Evolutionary conservation across 192 early-diverging fungal genomes (phyloP), one percentile per base, ranked within the genome.

Genomic region (Coemansia sp.): DNA sequence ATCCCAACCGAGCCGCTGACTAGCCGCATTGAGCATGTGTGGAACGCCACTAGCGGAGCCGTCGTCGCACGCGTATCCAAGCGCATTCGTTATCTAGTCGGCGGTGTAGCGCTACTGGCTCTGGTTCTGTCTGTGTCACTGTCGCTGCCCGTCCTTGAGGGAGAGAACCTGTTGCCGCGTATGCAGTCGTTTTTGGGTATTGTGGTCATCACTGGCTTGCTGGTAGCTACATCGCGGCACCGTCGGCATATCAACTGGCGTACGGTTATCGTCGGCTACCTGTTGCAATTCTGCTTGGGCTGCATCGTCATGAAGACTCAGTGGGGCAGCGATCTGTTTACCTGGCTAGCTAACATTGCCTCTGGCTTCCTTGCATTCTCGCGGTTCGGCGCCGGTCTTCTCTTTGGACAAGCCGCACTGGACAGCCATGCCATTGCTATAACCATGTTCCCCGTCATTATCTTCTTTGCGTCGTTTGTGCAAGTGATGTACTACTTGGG

Each of bases 391-490:
- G 71, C 71, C 2, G 90, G 90, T 68, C 60, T 95, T 10, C 72
- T 92, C 43, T 87, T 90, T 53, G 75, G 74, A 3, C 75, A 74
- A 29, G 69, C 71, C 24, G 76, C 78, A 5, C 30, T 70, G 1
- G 70, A 86, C 35, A 79, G 76, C 20, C 49, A 59, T 59, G 78
- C 83, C 7, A 93, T 96, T 73, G 90, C 88, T 35, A 64, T 89
- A 43, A 75, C 72, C 53, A 90, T 93, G 64, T 86, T 95, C 59
- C 94, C 94, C 22, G 90, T 90, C 64, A 89, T 95, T 55, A 86
- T 95, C 61, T 94, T 94, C 85, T 95, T 95, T 82, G 90, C 90
- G 58, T 81, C 92, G 38, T 89, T 92, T 73, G 91, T 95, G 71
- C 89, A 91, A 62, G 84, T 92, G 65, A 78, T 94, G 74, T 94